phyloP scores from a whole-genome alignment of 148 eudicot genomes.

The Dianthus caryophyllus region DNA sequence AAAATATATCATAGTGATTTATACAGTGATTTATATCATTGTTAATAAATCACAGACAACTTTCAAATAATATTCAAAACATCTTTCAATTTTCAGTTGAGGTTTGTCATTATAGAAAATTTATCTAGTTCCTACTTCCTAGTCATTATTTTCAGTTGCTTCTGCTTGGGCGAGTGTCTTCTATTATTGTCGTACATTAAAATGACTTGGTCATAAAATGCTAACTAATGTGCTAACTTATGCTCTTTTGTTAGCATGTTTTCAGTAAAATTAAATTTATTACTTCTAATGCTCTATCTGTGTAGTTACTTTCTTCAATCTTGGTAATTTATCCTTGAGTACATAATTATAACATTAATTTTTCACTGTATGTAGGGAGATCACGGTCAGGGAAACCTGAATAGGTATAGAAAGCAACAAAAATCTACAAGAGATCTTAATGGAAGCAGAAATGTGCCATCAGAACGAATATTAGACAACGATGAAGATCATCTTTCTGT shows the following conservation, averaged over 20 bases:
- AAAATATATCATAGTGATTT: neutral
- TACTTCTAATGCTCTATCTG: constrained; percentile 3
- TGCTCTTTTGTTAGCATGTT: neutral
- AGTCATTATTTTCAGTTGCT: neutral
- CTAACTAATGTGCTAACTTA: neutral
- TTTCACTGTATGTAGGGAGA: constrained; percentile 23
- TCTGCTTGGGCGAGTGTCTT: neutral
- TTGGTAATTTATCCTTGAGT: neutral
- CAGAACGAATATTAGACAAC: constrained; percentile 10
- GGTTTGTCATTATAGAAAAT: neutral
- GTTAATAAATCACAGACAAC: neutral
- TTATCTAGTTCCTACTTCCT: neutral
- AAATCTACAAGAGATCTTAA: constrained; percentile 6
- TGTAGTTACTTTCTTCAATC: neutral
- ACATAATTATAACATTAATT: neutral
- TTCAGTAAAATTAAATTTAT: no score
- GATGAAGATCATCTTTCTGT: constrained; percentile 17
- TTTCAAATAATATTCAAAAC: neutral
- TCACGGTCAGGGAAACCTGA: constrained; percentile 6
- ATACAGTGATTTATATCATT: neutral
- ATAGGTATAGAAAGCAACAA: neutral
- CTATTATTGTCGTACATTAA: neutral
- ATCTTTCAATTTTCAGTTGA: neutral
- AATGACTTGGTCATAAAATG: neutral
- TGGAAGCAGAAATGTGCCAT: constrained; percentile 9